Percentiles rank a stretch among this genome's conserved stretches.
Conservation (phyloP, 169 alveolate genomes). For the Cryptosporidium xiaoi region DNA sequence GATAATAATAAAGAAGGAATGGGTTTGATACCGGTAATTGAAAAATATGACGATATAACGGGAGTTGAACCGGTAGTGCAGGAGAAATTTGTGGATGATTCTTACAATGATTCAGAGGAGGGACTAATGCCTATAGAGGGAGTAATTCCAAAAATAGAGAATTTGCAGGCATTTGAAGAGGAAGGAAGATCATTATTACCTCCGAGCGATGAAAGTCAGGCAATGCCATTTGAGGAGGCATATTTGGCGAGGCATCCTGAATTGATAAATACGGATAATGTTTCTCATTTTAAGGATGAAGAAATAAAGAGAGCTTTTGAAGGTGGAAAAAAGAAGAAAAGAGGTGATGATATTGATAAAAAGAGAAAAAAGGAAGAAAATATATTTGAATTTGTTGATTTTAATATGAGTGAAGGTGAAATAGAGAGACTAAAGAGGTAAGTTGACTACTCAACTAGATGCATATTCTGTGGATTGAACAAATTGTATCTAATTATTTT, state of each 20-base stretch:
- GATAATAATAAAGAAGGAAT: not conserved
- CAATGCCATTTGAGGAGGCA: conserved; percentile 38
- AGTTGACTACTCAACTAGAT: conserved; percentile 1
- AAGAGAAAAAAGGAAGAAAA: conserved; percentile 2
- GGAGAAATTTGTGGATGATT: too few relatives aligned
- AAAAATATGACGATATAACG: conserved; percentile 17
- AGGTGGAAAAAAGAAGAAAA: not conserved
- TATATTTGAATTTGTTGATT: conserved; percentile 14
- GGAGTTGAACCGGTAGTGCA: conserved; percentile 23
- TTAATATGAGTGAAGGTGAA: not conserved
- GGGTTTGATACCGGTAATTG: conserved; percentile 37
- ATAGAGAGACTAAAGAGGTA: conserved; percentile 68
- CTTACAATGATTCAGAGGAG: conserved; percentile 2
- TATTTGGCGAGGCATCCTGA: conserved; percentile 59
- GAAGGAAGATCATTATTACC: conserved; percentile 40
- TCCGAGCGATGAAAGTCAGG: conserved; percentile 26
- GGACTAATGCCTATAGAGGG: conserved; percentile 62
- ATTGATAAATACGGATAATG: conserved; percentile 30
- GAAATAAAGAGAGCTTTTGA: conserved; percentile 34
- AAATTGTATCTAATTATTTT: not conserved
- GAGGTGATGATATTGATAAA: not conserved
- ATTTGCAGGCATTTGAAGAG: conserved; percentile 32
- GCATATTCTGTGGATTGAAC: not conserved
- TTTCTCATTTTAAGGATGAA: not conserved
- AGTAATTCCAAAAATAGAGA: not conserved